phyloP scores from a whole-genome alignment of 129 eudicot genomes.

The Daucus carota region DH1_v3.0 NC_030383.2:14776501-14777000 shows the following conservation, averaged over 20 bases:
- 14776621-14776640: no score
- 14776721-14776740: not conserved
- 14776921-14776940: constrained; percentile 48
- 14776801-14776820: not conserved
- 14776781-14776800: constrained; percentile 2
- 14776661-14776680: no score
- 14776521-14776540: no score
- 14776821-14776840: not conserved
- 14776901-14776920: constrained; percentile 20
- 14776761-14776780: not conserved
- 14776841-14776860: not conserved
- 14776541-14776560: no score
- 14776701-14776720: no score
- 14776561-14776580: no score
- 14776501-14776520: no score
- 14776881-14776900: constrained; percentile 15
- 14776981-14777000: constrained; percentile 50
- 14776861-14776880: constrained; percentile 1
- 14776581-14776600: no score
- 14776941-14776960: constrained; percentile 86
- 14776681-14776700: no score
- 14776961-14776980: constrained; percentile 63
- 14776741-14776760: not conserved
- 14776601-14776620: no score
- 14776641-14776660: no score